Conservation (phyloP, 805 yeast genomes). For the Phaffomyces thermotolerans region DNA sequence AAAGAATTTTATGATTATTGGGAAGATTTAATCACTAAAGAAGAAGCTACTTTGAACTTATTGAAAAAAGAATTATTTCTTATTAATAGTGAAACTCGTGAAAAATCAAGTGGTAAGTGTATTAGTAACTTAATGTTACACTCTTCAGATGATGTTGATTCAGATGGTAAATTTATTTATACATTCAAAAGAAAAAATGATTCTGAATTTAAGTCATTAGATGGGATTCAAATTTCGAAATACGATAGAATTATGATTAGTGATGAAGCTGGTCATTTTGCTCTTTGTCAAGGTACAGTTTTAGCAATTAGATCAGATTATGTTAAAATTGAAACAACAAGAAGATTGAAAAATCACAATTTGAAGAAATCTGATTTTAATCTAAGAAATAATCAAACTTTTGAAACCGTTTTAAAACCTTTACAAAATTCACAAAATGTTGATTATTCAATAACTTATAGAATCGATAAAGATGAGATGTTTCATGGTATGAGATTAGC, state of each 20-base stretch:
- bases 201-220: constrained; percentile 11
- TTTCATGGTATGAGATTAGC: constrained; percentile 71
- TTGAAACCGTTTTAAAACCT: constrained; percentile 38
- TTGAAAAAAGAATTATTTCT: constrained; percentile 53
- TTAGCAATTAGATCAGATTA: constrained; percentile 33
- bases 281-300: constrained; percentile 59
- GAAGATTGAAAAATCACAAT: constrained; percentile 40
- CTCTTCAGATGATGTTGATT: constrained; percentile 15
- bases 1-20: constrained; percentile 59
- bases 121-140: constrained; percentile 43
- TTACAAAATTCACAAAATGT: constrained; percentile 9
- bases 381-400: constrained; percentile 38
- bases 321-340: constrained; percentile 44
- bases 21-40: constrained; percentile 67
- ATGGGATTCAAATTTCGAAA: constrained; percentile 41
- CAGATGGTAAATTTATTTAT: constrained; percentile 33
- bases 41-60: constrained; percentile 51
- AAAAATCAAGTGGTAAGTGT: constrained; percentile 50
- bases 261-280: constrained; percentile 74
- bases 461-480: constrained; percentile 78
- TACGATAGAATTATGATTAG: constrained; percentile 68
- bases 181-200: constrained; percentile 36
- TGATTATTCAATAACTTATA: constrained; percentile 28
- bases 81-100: constrained; percentile 51
- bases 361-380: constrained; percentile 34